phyloP scores from a whole-genome alignment of 768 basidiomycete species.

The Suillus spraguei region DNA sequence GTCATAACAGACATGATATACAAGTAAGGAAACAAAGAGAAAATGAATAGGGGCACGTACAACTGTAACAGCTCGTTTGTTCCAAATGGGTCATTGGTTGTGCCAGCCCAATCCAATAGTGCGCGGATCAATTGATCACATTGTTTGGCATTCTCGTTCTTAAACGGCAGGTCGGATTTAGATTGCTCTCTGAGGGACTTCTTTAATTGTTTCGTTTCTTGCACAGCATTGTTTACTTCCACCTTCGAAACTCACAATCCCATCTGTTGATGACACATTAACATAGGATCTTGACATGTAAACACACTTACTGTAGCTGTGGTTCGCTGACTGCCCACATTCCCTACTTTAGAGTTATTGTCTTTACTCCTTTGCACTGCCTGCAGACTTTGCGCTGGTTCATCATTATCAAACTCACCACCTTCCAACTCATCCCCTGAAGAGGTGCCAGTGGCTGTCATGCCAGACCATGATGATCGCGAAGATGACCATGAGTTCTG shows the following conservation, averaged over 20 bases:
- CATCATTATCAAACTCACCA: neutral
- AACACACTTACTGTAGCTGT: neutral
- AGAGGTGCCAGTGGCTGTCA: neutral
- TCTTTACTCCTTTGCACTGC: neutral
- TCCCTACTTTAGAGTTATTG: conserved; percentile 3
- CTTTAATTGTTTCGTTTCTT: neutral
- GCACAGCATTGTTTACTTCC: neutral
- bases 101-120: conserved; percentile 10
- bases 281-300: neutral
- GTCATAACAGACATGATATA: too few species aligned
- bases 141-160: neutral
- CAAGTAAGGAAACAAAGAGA: too few species aligned
- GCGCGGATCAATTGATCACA: conserved; percentile 10
- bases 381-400: neutral
- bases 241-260: neutral
- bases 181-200: neutral
- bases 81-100: conserved; percentile 11
- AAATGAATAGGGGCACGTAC: too few species aligned
- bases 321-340: conserved; percentile 1
- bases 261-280: conserved; percentile 4
- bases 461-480: conserved; percentile 1
- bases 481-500: neutral
- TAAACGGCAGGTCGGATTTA: conserved; percentile 7
- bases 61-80: conserved; percentile 11
- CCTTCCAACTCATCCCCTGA: neutral